A percentile compares a stretch with the other conserved stretches of the same genome.
Evolutionary conservation across 2,329 filamentous ascomycete species (phyloP).

Genomic region (Alternaria brassicae): DNA sequence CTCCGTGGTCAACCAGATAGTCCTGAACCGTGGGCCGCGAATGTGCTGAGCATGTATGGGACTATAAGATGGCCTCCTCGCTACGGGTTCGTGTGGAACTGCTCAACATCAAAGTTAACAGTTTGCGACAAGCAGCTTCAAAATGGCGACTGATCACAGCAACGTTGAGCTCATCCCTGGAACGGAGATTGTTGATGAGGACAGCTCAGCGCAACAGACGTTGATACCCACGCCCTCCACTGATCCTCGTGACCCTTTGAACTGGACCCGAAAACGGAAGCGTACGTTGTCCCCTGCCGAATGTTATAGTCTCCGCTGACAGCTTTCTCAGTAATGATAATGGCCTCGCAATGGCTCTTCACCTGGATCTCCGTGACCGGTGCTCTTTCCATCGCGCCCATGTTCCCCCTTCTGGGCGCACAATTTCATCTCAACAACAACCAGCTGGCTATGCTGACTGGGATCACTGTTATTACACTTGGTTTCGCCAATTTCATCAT

Average conservation of each 20-base stretch:
- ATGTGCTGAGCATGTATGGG: not conserved
- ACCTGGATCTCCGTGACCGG: slow-evolving; percentile 55
- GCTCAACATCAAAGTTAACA: not conserved
- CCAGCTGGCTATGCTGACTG: slow-evolving; percentile 52
- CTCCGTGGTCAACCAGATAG: not conserved
- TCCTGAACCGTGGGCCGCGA: not conserved
- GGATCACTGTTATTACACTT: slow-evolving; percentile 54
- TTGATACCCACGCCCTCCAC: slow-evolving; percentile 42
- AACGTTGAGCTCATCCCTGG: slow-evolving; percentile 37
- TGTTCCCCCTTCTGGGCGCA: slow-evolving; percentile 53
- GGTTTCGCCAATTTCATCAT: slow-evolving; percentile 56
- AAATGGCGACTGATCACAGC: slow-evolving; percentile 21
- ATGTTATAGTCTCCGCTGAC: not conserved
- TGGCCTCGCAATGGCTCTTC: slow-evolving; percentile 51
- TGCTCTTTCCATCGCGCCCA: slow-evolving; percentile 53
- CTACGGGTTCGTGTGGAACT: not conserved
- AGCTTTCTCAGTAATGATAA: slow-evolving; percentile 38
- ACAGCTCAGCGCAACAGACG: slow-evolving; percentile 31
- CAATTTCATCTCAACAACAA: slow-evolving; percentile 53
- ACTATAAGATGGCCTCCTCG: not conserved
- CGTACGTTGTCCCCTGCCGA: slow-evolving; percentile 20
- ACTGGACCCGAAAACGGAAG: slow-evolving; percentile 48
- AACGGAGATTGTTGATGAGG: slow-evolving; percentile 38
- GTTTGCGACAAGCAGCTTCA: not conserved
- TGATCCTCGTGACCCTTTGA: slow-evolving; percentile 48